Percentiles rank a stretch among this genome's conserved stretches.
phyloP scores from a whole-genome alignment of 2,329 filamentous ascomycete species.

The Fusarium mexicanum region DNA sequence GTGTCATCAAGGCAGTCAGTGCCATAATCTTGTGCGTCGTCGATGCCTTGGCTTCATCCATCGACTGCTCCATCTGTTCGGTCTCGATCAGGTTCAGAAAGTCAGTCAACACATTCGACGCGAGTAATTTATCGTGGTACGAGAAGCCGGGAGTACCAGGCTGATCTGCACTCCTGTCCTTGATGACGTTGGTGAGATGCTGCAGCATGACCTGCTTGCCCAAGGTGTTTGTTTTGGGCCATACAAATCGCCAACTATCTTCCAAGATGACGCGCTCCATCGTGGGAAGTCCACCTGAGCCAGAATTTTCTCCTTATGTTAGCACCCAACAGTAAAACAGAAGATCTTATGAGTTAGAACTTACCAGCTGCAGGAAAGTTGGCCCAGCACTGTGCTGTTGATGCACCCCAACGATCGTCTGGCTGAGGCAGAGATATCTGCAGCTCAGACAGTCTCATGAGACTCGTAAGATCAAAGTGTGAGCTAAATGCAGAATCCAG shows the following conservation, averaged over 20 bases:
- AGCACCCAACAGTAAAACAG: no score
- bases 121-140: not conserved
- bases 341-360: not conserved
- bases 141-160: not conserved
- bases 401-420: constrained; percentile 2
- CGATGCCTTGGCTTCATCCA: constrained; percentile 16
- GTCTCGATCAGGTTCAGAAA: not conserved
- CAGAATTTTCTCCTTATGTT: not conserved
- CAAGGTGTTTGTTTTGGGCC: constrained; percentile 5
- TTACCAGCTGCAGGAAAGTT: not conserved
- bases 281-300: not conserved
- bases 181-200: not conserved
- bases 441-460: constrained; percentile 5
- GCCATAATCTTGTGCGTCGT: constrained; percentile 19
- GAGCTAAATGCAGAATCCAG: not conserved
- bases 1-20: not conserved
- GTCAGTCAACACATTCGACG: not conserved
- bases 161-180: not conserved
- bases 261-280: not conserved
- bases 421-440: constrained; percentile 4
- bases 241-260: not conserved
- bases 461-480: not conserved
- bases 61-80: not conserved
- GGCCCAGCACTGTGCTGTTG: not conserved
- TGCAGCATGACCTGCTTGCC: constrained; percentile 4